A percentile compares a stretch with the other conserved stretches of the same genome.
phyloP scores from a whole-genome alignment of 2,329 filamentous ascomycete species.

The Nannizzia gypsea region DNA sequence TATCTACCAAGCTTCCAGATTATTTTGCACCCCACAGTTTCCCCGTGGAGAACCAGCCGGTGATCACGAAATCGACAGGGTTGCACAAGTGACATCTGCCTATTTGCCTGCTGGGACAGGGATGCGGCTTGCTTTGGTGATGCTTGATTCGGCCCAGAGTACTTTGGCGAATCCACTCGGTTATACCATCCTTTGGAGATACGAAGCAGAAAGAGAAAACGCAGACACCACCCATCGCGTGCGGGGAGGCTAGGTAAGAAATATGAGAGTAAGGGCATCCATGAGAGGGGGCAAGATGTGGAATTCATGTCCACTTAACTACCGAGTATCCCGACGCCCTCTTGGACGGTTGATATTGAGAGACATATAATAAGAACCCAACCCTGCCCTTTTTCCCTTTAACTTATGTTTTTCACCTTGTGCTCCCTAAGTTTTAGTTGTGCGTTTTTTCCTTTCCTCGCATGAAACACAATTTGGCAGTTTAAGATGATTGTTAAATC shows the following conservation, averaged over 20 bases:
- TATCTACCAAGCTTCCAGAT: background rate
- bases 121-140: background rate
- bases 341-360: background rate
- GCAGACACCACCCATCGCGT: background rate
- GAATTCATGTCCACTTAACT: background rate
- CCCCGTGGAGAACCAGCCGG: background rate
- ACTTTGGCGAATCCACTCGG: background rate
- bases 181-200: slow-evolving; percentile 2
- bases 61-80: background rate
- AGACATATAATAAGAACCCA: background rate
- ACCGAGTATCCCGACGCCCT: too few relatives aligned
- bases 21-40: background rate
- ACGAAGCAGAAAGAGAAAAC: background rate
- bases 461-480: background rate
- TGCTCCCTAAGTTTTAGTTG: background rate
- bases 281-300: background rate
- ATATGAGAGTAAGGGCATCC: background rate
- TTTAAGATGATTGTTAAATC: slow-evolving; percentile 3
- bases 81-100: background rate
- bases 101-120: background rate
- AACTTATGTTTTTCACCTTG: slow-evolving; percentile 7
- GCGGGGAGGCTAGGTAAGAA: background rate
- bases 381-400: background rate
- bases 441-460: background rate
- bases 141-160: slow-evolving; percentile 1